Evolutionary conservation across 176 grass and related monocot species (phyloP), one percentile per base, ranked within the genome.

Genomic region (Carex littledalei): DNA sequence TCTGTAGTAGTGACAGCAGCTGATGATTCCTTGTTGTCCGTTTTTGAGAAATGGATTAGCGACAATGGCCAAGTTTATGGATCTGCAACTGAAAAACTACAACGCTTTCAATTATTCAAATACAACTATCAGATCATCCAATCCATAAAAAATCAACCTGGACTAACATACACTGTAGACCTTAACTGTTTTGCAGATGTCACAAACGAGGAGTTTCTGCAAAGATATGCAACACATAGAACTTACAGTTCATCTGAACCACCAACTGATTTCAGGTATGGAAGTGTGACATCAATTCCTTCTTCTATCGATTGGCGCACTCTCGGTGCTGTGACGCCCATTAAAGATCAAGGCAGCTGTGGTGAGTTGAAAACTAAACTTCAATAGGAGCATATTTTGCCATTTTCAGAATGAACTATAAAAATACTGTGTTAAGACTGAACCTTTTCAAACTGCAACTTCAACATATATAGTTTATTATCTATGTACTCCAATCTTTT

Each of bases 171-270:
- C 78, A 90, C 3, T 59, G 68, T 94, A 37, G 43, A 81, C 0
- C 77, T 94, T 41, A 92, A 82, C 78, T 15, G 80, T 60, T 92
- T 94, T 32, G 78, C 89, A 1, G 91, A 94, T 52, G 32, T 93
- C 72, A 94, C 91, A 29, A 90, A 97, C n/a, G 76, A 94, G 66
- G 94, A 97, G 78, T 92, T 90, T 86, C 18, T 47, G 5, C 37
- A 47, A 31, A 72, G 6, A n/a, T 85, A 81, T 10, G 59, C 64
- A 37, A 92, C 81, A 45, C 49, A 83, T 50, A 87, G 84, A 24
- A 81, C 61, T 0, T 34, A 71, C 3, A 69, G 79, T 7, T 69
- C 79, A 1, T 45, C 70, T 1, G 41, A 57, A 0, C 52, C 81
- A 15, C 21, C 78, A 3, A 47, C 37, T 20, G 16, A 24, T 15